Percentiles rank a stretch among this genome's conserved stretches.
Conservation (phyloP, 2,329 filamentous ascomycete species). For the Aschersonia sp. region DNA sequence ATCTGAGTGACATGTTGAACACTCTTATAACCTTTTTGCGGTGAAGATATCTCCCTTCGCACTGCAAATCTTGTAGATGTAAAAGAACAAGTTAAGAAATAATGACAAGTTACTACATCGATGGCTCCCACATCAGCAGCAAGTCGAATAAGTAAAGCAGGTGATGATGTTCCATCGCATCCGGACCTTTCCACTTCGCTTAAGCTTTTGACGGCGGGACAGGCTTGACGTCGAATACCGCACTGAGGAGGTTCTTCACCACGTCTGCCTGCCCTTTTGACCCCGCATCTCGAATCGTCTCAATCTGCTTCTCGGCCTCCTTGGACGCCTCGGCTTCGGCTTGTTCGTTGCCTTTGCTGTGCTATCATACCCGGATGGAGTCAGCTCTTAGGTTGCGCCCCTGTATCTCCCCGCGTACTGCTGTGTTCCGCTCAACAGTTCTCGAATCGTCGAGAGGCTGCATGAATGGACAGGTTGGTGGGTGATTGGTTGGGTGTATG, state of each 20-base stretch:
- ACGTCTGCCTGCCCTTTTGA: constrained; percentile 69
- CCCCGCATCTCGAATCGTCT: constrained; percentile 68
- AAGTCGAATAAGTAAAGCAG: too few species aligned
- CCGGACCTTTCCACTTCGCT: too few species aligned
- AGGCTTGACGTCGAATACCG: constrained; percentile 75
- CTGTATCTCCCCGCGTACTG: neutral
- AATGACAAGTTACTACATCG: neutral
- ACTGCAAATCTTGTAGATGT: neutral
- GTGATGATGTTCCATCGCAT: too few species aligned
- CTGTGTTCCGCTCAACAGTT: neutral
- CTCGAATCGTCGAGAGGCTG: too few species aligned
- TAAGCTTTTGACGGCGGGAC: constrained; percentile 25
- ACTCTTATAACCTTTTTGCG: constrained; percentile 36
- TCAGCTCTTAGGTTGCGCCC: neutral
- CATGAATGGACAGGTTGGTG: too few species aligned
- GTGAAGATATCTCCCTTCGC: constrained; percentile 8
- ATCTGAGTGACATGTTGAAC: constrained; percentile 38
- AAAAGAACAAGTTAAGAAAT: neutral
- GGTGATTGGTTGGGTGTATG: too few species aligned
- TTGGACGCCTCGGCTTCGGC: constrained; percentile 69
- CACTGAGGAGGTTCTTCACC: constrained; percentile 66
- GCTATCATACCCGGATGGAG: constrained; percentile 35
- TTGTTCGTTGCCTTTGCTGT: constrained; percentile 75
- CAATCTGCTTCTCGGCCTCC: constrained; percentile 64
- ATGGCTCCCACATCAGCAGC: neutral